These are phyloP conservation scores for Chaetomium fimeti DNA, from an alignment of 495 filamentous ascomycete species.

Conservation along the genomic window DNA sequence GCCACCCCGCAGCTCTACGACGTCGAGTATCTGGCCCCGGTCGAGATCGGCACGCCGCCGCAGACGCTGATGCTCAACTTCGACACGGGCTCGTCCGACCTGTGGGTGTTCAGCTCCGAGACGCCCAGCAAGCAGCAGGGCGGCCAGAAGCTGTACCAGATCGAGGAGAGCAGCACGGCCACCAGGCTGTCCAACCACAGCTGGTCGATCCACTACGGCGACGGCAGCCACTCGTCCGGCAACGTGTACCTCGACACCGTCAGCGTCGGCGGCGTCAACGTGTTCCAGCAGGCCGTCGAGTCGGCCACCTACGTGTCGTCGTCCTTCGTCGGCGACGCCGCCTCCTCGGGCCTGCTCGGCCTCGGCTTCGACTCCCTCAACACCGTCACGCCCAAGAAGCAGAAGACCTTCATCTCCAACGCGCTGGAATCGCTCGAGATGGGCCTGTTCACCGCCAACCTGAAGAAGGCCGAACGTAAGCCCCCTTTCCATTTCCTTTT, in stretches of 20 bases:
- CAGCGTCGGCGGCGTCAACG: conserved; percentile 66
- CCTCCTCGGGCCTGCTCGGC: conserved; percentile 67
- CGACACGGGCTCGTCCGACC: conserved; percentile 73
- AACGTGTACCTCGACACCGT: conserved; percentile 76
- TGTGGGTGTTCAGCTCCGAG: conserved; percentile 61
- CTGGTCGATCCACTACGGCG: conserved; percentile 74
- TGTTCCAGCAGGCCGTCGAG: conserved; percentile 68
- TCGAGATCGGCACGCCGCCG: conserved; percentile 68
- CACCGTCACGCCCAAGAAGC: conserved; percentile 58
- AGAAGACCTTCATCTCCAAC: conserved; percentile 76
- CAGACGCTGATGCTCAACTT: conserved; percentile 71
- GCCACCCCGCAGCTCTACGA: conserved; percentile 56
- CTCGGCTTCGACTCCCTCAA: conserved; percentile 74
- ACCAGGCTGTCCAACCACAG: conserved; percentile 51
- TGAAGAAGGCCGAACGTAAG: conserved; percentile 53
- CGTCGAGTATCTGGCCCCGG: conserved; percentile 62
- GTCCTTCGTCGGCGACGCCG: conserved; percentile 63
- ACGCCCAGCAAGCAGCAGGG: conserved; percentile 43
- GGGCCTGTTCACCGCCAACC: conserved; percentile 69
- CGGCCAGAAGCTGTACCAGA: conserved; percentile 59
- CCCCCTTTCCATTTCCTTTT: conserved; percentile 11
- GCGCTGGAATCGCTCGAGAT: conserved; percentile 58
- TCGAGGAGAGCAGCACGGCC: conserved; percentile 48
- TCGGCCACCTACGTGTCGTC: conserved; percentile 63
- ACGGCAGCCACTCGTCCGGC: conserved; percentile 66